phyloP scores from a whole-genome alignment of 805 yeast species.

The Starmerella vaccinii region DNA sequence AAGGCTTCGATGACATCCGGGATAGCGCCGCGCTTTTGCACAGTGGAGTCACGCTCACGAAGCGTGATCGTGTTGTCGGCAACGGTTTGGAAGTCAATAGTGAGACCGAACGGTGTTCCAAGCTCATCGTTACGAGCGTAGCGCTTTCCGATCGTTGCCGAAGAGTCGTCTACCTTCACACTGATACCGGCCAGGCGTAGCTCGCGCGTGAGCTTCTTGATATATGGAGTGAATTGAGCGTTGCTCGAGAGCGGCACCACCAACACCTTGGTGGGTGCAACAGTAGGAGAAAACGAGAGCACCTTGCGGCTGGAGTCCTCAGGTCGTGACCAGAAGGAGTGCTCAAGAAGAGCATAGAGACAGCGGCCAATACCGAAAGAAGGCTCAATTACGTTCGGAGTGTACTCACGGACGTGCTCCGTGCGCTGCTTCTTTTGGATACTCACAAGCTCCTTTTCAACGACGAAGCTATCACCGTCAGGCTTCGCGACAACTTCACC shows the following conservation, averaged over 20 bases:
- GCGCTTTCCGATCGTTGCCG: slow-evolving; percentile 96
- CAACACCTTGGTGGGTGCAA: slow-evolving; percentile 95
- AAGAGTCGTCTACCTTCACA: slow-evolving; percentile 92
- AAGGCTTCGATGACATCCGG: slow-evolving; percentile 62
- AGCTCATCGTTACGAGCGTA: slow-evolving; percentile 96
- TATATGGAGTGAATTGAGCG: slow-evolving; percentile 65
- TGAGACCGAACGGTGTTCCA: slow-evolving; percentile 97
- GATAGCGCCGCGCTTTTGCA: slow-evolving; percentile 87
- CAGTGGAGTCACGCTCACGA: slow-evolving; percentile 95
- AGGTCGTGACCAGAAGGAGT: slow-evolving; percentile 88
- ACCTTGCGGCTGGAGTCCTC: slow-evolving; percentile 83
- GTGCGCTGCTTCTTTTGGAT: slow-evolving; percentile 70
- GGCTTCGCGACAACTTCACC: slow-evolving; percentile 59
- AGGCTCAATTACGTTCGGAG: slow-evolving; percentile 97
- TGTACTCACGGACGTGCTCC: slow-evolving; percentile 88
- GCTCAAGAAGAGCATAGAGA: slow-evolving; percentile 85
- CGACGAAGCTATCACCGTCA: slow-evolving; percentile 60
- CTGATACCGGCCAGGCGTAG: slow-evolving; percentile 78
- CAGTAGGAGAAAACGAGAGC: slow-evolving; percentile 83
- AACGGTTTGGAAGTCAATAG: slow-evolving; percentile 88
- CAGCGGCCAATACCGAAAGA: slow-evolving; percentile 99
- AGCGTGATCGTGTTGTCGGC: slow-evolving; percentile 81
- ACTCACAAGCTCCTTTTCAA: slow-evolving; percentile 59
- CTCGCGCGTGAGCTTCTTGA: slow-evolving; percentile 54
- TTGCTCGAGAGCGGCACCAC: slow-evolving; percentile 88